These are phyloP conservation scores for Aspergillus fumigatiaffinis DNA, from an alignment of 2,329 filamentous ascomycete species.

Conservation along the genomic window DNA sequence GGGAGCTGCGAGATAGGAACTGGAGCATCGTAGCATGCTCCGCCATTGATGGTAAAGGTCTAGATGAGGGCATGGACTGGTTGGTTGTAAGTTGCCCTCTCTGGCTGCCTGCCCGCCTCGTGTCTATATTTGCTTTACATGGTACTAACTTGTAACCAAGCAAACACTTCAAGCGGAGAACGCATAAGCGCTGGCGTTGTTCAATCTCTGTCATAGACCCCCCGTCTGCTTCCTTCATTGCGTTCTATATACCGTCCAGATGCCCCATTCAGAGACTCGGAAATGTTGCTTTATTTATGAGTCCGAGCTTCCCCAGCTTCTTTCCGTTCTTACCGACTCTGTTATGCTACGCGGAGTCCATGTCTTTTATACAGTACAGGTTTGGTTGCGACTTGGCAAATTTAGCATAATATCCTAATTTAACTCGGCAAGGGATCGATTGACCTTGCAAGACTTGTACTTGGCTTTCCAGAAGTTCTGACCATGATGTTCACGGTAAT, in stretches of 20 bases:
- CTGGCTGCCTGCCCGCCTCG: background rate
- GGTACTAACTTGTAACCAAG: conserved; percentile 21
- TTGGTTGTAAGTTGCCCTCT: conserved; percentile 65
- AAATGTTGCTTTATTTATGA: conserved; percentile 7
- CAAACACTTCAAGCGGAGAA: conserved; percentile 44
- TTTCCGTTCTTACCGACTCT: conserved; percentile 21
- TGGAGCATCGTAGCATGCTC: conserved; percentile 99
- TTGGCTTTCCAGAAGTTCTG: background rate
- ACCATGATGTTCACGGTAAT: background rate
- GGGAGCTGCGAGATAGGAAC: conserved; percentile 90
- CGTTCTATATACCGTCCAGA: conserved; percentile 23
- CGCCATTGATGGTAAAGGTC: conserved; percentile 89
- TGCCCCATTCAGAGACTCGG: conserved; percentile 10
- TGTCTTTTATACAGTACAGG: conserved; percentile 35
- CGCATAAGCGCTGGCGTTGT: conserved; percentile 32
- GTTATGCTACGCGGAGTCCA: conserved; percentile 20
- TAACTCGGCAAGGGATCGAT: conserved; percentile 13
- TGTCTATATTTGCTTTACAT: background rate
- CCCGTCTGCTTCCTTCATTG: conserved; percentile 14
- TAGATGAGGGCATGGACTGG: conserved; percentile 99
- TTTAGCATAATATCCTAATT: conserved; percentile 34
- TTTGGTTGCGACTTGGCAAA: conserved; percentile 20
- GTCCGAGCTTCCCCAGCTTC: conserved; percentile 19
- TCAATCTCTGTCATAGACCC: conserved; percentile 29
- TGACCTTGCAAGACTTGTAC: background rate